phyloP scores from a whole-genome alignment of 306 rosid genomes.

The Vigna mungo region DNA sequence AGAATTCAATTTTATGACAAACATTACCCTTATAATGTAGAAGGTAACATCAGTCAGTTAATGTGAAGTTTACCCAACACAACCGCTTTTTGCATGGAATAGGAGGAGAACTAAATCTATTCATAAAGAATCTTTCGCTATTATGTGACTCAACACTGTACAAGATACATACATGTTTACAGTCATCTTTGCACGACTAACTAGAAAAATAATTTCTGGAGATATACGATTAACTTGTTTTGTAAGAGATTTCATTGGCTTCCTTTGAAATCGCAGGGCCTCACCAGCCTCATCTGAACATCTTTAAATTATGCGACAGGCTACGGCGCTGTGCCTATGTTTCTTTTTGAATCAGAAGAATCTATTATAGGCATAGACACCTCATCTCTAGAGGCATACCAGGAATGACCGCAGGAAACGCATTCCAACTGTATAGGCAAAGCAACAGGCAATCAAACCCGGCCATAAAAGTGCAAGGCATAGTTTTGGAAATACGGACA shows the following conservation, averaged over 20 bases:
- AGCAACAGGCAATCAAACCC: slow-evolving; percentile 39
- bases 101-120: slow-evolving; percentile 33
- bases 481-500: slow-evolving; percentile 21
- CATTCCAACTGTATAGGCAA: slow-evolving; percentile 85
- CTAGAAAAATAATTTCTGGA: slow-evolving; percentile 66
- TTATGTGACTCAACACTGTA: neutral
- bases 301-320: slow-evolving; percentile 77
- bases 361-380: slow-evolving; percentile 72
- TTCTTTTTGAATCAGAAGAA: slow-evolving; percentile 53
- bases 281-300: slow-evolving; percentile 72
- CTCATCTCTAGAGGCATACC: slow-evolving; percentile 91
- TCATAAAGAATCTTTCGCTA: neutral
- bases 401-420: slow-evolving; percentile 80
- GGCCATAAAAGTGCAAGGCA: slow-evolving; percentile 21
- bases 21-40: slow-evolving; percentile 10
- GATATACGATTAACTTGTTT: slow-evolving; percentile 59
- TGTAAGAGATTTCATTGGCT: slow-evolving; percentile 48
- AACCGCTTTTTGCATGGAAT: slow-evolving; percentile 20
- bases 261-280: slow-evolving; percentile 59
- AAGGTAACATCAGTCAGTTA: slow-evolving; percentile 5
- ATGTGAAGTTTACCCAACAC: neutral
- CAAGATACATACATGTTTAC: slow-evolving; percentile 35
- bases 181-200: slow-evolving; percentile 59
- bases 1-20: slow-evolving; percentile 6
- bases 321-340: slow-evolving; percentile 65